Base-by-base conservation (phyloP, 1,284 basidiomycete genomes). In the Ganoderma boninense region DNA sequence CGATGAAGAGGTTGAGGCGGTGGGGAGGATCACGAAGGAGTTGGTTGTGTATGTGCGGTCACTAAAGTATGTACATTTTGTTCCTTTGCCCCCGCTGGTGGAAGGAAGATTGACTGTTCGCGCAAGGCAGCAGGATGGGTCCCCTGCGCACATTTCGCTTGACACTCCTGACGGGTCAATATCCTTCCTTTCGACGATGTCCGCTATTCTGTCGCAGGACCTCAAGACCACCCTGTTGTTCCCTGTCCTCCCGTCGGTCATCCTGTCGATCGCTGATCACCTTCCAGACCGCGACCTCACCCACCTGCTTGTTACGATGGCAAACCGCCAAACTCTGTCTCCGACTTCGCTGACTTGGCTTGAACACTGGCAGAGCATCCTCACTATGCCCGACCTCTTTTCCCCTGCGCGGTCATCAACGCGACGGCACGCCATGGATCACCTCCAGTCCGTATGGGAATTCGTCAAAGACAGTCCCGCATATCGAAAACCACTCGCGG, bases 291-390 rank as follows among this genome's bases (percentile, higher is more conserved):
- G 78, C 14, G 89, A 92, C 76, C 90, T 90, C 0, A 86, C 89
- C 1, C 85, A 85, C 64, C 82, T 93, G 5, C 87, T 92, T 6
- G 76, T 76, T 16, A 80, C 87, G 57, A 90, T 94, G 89, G 82
- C 84, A 40, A 86, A 89, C 60, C 88, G 91, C 69, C 88, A 91
- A 70, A 86, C 88, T 61, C 83, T 94, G 44, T 89, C 87, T 3
- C 93, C 92, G 0, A 90, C 90, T 16, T 89, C 89, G 0, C 86
- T 89, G 0, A 84, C 88, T 11, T 94, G 92, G 92, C 79, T 93
- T 29, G 80, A 82, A 7, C 89, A 90, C 75, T 94, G 93, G 92
- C 77, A 81, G 49, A 83, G 75, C 40, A 81, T 94, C 2, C 77
- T 93, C 26, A 80, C 79, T n/a, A 89, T 88, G 71, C 78, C 84